Base-by-base conservation (phyloP, 139 green algal species). In the Chlamydomonas schloesseri region DNA sequence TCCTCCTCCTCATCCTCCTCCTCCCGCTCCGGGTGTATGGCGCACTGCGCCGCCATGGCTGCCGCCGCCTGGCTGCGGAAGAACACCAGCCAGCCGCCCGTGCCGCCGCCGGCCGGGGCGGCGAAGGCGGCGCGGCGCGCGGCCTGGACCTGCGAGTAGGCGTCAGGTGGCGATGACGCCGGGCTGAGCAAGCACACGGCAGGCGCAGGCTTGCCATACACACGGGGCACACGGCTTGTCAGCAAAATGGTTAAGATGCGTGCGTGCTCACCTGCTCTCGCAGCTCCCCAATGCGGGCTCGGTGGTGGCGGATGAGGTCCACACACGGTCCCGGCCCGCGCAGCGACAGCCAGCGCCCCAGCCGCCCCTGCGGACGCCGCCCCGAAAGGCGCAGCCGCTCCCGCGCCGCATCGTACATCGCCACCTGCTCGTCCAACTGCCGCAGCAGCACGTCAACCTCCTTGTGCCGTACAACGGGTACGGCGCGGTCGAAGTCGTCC, bases 401-500 rank as follows among this genome's bases (percentile, higher is more conserved):
- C 9, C 47, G 47, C 8, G 72, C 72, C 72, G 64, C 46, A 29
- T 74, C 60, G 67, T 71, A 80, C 67, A 36, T 17, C 17, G 67
- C 74, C 64, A 82, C n/a, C 4, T 88, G 60, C 29, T 55, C 31
- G 74, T 90, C 84, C 73, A 90, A 69, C 73, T 84, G 47, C 34
- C 88, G 83, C 72, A 94, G 83, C 89, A 95, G 77, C 73, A n/a
- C 36, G 72, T 93, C 90, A 75, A 96, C 91, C 64, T 82, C 77
- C 47, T 88, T 88, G 86, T 93, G 90, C 47, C 88, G 89, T 73
- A 90, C 53, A 17, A 91, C 82, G 11, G 83, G 87, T 10, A 92
- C 79, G 31, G 84, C 84, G 53, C 91, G 80, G 50, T 94, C 92
- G 91, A 96, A 96, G 31, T 94, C 91, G 6, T 92, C 74, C 0